Percentiles rank a stretch among this genome's conserved stretches.
phyloP scores from a whole-genome alignment of 805 yeast genomes.

The Kodamaea lidongshanica region DNA sequence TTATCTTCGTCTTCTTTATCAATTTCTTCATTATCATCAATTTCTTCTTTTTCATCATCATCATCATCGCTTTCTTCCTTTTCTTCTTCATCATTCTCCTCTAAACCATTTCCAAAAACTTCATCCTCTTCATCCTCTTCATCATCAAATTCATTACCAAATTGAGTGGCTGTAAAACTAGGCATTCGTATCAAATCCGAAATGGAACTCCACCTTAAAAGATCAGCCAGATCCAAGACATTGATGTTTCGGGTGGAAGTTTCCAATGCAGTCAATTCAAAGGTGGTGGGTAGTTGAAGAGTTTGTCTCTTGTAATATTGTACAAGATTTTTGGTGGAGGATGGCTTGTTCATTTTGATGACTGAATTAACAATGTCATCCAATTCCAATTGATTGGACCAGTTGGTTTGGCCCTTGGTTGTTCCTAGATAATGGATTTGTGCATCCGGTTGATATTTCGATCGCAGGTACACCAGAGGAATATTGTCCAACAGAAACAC shows the following conservation, averaged over 20 bases:
- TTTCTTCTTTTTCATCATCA: constrained; percentile 3
- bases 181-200: too few relatives aligned
- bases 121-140: constrained; percentile 1
- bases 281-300: constrained; percentile 4
- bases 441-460: constrained; percentile 3
- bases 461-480: constrained; percentile 7
- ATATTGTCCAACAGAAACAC: constrained; percentile 6
- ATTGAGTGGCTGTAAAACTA: too few relatives aligned
- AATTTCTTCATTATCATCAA: constrained; percentile 5
- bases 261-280: constrained; percentile 1
- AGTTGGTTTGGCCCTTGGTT: constrained; percentile 15
- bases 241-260: too few relatives aligned
- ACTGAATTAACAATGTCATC: constrained; percentile 26
- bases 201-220: too few relatives aligned
- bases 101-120: constrained; percentile 1
- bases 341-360: constrained; percentile 15
- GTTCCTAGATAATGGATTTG: constrained; percentile 14
- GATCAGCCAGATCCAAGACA: too few relatives aligned
- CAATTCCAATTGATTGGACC: constrained; percentile 28
- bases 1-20: constrained; percentile 8
- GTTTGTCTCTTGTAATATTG: constrained; percentile 4
- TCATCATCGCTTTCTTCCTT: constrained; percentile 1
- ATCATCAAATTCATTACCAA: background rate
- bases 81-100: constrained; percentile 1
- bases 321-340: constrained; percentile 3